Base-by-base conservation (phyloP, 1,284 basidiomycete species). In the Heterobasidion irregulare region DNA sequence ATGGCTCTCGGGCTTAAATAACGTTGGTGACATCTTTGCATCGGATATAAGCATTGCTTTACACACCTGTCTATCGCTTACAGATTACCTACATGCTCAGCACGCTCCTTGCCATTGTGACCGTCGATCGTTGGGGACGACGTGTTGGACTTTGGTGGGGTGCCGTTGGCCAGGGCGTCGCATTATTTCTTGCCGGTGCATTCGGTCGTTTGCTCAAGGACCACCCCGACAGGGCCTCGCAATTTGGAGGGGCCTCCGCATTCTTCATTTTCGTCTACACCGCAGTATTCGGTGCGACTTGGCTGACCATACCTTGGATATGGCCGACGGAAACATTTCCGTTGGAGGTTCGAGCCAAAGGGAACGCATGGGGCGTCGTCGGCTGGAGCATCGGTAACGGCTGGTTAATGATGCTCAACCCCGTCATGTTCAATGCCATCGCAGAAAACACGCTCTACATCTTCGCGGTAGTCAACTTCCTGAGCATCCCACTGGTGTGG, bases 281-380 rank as follows among this genome's bases (percentile, higher is more conserved):
- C 2, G 69, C 70, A 9, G 60, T 75, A 16, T 78, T 77, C 63
- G 76, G 75, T 41, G 76, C 75, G 47, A 78, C 76, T 34, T 83
- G 82, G 79, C 75, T 84, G 43, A 83, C 82, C 19, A 78, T 80
- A 58, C 82, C 80, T 6, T 70, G 68, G 68, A 68, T 70, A 52
- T 69, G 69, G 57, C 69, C 70, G 15, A 72, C 73, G 32, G 75
- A 76, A 71, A 82, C 80, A 55, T 85, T 83, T 75, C 83, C 83
- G 34, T 75, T 84, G 51, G 77, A 81, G 57, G 79, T 83, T 41
- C 77, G 83, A 61, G 77, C 82, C 2, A 75, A 76, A 64, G 76
- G 76, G 8, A 78, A 74, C 55, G 75, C 79, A 63, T 73, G 81
- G 75, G 76, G 82, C 66, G 72, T 78, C 18, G 66, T 76, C 44